phyloP scores from a whole-genome alignment of 2,329 filamentous ascomycete genomes.

The Aspergillus fumigatus region DNA sequence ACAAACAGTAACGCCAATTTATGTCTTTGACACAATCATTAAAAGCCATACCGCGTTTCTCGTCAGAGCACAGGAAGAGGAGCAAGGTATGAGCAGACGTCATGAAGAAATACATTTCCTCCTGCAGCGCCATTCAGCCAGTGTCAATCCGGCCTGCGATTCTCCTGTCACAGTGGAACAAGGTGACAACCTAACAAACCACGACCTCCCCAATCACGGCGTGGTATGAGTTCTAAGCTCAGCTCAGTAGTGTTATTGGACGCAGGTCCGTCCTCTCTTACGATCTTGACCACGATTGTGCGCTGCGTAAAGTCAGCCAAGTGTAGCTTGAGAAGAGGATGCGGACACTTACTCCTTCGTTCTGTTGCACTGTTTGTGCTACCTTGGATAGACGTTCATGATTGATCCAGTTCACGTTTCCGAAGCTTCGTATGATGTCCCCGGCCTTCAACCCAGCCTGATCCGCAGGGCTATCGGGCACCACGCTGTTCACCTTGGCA shows the following conservation, averaged over 20 bases:
- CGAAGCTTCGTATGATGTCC: slow-evolving; percentile 81
- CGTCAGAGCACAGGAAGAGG: slow-evolving; percentile 1
- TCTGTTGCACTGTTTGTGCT: slow-evolving; percentile 82
- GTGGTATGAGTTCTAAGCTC: slow-evolving; percentile 68
- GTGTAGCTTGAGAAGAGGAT: neutral
- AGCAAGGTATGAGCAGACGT: neutral
- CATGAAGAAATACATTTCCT: neutral
- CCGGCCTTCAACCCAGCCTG: slow-evolving; percentile 73
- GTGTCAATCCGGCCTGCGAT: neutral
- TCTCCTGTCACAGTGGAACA: slow-evolving; percentile 60
- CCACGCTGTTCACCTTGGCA: slow-evolving; percentile 83
- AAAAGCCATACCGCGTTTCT: slow-evolving; percentile 17
- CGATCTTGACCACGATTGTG: slow-evolving; percentile 65
- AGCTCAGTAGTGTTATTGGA: slow-evolving; percentile 51
- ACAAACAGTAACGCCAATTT: slow-evolving; percentile 8
- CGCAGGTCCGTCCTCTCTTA: slow-evolving; percentile 43
- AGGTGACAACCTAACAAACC: slow-evolving; percentile 89
- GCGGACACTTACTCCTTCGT: slow-evolving; percentile 67
- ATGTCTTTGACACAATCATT: slow-evolving; percentile 7
- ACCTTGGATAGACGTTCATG: slow-evolving; percentile 82
- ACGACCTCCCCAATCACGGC: slow-evolving; percentile 81
- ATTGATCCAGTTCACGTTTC: slow-evolving; percentile 75
- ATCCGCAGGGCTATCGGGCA: slow-evolving; percentile 72
- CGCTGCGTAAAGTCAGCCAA: slow-evolving; percentile 46
- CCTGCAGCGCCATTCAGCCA: neutral